Percentiles rank a stretch among this genome's conserved stretches.
Conservation (phyloP, 768 basidiomycete genomes). For the Hericium alpestre region DNA sequence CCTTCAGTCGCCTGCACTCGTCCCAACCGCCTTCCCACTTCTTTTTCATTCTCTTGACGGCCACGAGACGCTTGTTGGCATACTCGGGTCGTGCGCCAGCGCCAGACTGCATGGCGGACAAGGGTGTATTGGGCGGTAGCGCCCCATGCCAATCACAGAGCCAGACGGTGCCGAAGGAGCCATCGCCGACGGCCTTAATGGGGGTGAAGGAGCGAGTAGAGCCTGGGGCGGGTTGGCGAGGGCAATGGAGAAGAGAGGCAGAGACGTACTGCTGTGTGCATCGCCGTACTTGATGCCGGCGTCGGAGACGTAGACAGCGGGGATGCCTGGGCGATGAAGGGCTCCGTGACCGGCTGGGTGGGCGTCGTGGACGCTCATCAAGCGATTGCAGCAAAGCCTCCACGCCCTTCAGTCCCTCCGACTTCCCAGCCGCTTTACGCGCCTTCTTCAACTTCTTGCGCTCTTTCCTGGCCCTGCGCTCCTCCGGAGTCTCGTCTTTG, state of each 20-base stretch:
- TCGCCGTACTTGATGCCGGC: slow-evolving; percentile 65
- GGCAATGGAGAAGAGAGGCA: neutral
- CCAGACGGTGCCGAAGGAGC: slow-evolving; percentile 97
- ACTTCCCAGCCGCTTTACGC: slow-evolving; percentile 40
- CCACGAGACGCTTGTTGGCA: slow-evolving; percentile 88
- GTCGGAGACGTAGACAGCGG: slow-evolving; percentile 63
- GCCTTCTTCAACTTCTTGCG: slow-evolving; percentile 61
- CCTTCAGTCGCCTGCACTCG: slow-evolving; percentile 90
- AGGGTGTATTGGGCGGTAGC: slow-evolving; percentile 79
- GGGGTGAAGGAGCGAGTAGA: slow-evolving; percentile 86
- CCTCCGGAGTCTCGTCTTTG: slow-evolving; percentile 72
- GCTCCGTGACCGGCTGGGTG: slow-evolving; percentile 24
- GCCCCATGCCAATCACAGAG: slow-evolving; percentile 98
- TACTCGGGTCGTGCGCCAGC: slow-evolving; percentile 89
- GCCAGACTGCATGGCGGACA: slow-evolving; percentile 94
- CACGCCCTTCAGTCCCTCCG: slow-evolving; percentile 53
- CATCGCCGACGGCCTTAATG: slow-evolving; percentile 94
- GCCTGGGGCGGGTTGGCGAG: slow-evolving; percentile 29
- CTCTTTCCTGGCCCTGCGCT: slow-evolving; percentile 65
- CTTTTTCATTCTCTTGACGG: slow-evolving; percentile 97
- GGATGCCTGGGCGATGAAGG: slow-evolving; percentile 60
- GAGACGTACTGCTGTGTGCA: slow-evolving; percentile 10
- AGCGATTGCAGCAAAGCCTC: slow-evolving; percentile 53
- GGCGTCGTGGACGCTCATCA: slow-evolving; percentile 16
- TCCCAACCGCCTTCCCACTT: slow-evolving; percentile 98